A percentile compares a stretch with the other conserved stretches of the same genome.
Conservation (phyloP, 2,329 filamentous ascomycete genomes). For the Incumbomyces delicatus region DNA sequence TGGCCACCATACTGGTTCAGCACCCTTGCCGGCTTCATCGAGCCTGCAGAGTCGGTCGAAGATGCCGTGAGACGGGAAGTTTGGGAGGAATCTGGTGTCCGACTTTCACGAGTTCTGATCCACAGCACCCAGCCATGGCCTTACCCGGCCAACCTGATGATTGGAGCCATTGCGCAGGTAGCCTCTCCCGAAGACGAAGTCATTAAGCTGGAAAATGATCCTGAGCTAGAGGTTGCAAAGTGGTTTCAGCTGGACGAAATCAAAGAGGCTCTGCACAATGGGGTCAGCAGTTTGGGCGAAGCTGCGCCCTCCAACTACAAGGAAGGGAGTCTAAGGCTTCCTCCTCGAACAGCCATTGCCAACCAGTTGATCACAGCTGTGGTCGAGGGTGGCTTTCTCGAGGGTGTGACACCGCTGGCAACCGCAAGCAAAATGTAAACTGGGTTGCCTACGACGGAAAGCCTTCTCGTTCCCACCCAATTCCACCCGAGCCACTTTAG, state of each 20-base stretch:
- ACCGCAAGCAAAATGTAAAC: slow-evolving; percentile 16
- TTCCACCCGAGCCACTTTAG: too few species aligned
- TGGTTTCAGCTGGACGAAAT: slow-evolving; percentile 84
- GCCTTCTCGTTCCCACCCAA: too few species aligned
- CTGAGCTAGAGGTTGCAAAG: slow-evolving; percentile 77
- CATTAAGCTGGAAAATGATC: slow-evolving; percentile 77
- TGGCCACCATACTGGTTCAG: slow-evolving; percentile 82
- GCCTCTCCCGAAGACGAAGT: slow-evolving; percentile 68
- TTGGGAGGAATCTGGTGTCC: slow-evolving; percentile 75
- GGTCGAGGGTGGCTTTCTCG: slow-evolving; percentile 58
- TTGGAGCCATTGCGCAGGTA: slow-evolving; percentile 72
- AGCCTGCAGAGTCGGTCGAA: slow-evolving; percentile 76
- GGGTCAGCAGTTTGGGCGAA: slow-evolving; percentile 59
- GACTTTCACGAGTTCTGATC: slow-evolving; percentile 65
- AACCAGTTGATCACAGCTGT: slow-evolving; percentile 78
- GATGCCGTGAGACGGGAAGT: slow-evolving; percentile 75
- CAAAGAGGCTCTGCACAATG: slow-evolving; percentile 58
- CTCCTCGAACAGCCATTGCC: slow-evolving; percentile 81
- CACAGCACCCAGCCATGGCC: slow-evolving; percentile 84
- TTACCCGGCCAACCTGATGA: slow-evolving; percentile 76
- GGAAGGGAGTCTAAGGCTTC: slow-evolving; percentile 68
- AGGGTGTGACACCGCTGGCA: slow-evolving; percentile 43
- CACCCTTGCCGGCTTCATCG: slow-evolving; percentile 77
- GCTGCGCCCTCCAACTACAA: slow-evolving; percentile 56
- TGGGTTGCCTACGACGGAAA: too few species aligned